Conservation (phyloP, 2,329 filamentous ascomycete species). For the Xylaria sp. region DNA sequence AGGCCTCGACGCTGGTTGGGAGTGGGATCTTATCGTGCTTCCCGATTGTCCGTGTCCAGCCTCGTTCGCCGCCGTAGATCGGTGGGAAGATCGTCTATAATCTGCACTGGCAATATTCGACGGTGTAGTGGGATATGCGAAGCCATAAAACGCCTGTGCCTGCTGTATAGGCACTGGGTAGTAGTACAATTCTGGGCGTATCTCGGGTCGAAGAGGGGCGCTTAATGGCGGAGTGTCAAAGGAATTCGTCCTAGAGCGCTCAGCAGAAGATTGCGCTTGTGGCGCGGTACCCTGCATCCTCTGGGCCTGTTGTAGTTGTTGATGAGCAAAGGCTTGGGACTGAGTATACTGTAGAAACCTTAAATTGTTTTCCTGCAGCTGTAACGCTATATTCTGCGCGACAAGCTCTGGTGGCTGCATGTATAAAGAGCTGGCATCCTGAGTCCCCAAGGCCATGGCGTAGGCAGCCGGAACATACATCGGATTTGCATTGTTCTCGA, state of each 20-base stretch:
- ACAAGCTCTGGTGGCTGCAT: slow-evolving; percentile 49
- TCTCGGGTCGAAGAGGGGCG: slow-evolving; percentile 62
- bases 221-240: slow-evolving; percentile 66
- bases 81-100: slow-evolving; percentile 62
- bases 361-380: slow-evolving; percentile 53
- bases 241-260: slow-evolving; percentile 66
- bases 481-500: slow-evolving; percentile 51
- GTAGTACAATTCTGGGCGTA: slow-evolving; percentile 62
- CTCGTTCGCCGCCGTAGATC: slow-evolving; percentile 58
- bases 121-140: slow-evolving; percentile 63
- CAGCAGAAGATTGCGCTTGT: slow-evolving; percentile 47
- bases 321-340: slow-evolving; percentile 51
- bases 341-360: slow-evolving; percentile 55
- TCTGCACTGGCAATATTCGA: slow-evolving; percentile 55
- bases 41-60: slow-evolving; percentile 53
- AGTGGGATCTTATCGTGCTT: slow-evolving; percentile 67
- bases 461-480: slow-evolving; percentile 49
- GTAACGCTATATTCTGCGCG: slow-evolving; percentile 53
- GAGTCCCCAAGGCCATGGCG: slow-evolving; percentile 49
- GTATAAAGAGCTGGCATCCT: slow-evolving; percentile 56
- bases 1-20: slow-evolving; percentile 65
- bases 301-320: slow-evolving; percentile 51
- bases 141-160: slow-evolving; percentile 53
- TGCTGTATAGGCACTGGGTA: slow-evolving; percentile 51
- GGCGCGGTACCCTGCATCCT: slow-evolving; percentile 47